These are phyloP conservation scores for Dactylonectria estremocensis DNA, from an alignment of 2,329 filamentous ascomycete species.

Conservation along the genomic window DNA sequence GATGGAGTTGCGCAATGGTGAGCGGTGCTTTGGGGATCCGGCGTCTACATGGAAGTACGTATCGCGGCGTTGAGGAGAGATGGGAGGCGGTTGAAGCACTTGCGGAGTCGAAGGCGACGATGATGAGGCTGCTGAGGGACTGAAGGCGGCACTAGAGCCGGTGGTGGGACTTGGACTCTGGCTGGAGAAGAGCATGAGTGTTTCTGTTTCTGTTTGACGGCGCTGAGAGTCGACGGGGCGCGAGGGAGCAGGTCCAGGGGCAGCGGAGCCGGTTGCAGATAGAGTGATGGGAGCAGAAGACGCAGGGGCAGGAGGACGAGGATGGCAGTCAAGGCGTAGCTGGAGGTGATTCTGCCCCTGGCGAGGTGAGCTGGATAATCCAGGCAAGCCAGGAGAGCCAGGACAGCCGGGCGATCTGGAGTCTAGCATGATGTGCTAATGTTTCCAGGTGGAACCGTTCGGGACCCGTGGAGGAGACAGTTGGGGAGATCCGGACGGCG, in stretches of 20 bases:
- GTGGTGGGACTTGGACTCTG: conserved; percentile 13
- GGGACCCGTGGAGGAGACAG: conserved; percentile 31
- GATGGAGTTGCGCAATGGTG: conserved; percentile 51
- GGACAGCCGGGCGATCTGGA: conserved; percentile 9
- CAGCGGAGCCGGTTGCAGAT: conserved; percentile 30
- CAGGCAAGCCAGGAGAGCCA: conserved; percentile 6
- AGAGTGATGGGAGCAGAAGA: conserved; percentile 20
- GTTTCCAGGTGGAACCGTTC: conserved; percentile 40
- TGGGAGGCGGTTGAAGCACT: conserved; percentile 37
- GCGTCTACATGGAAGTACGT: conserved; percentile 46
- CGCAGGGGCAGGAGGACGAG: conserved; percentile 38
- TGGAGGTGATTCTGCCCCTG: conserved; percentile 45
- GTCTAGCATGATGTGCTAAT: conserved; percentile 49
- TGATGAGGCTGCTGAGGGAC: not conserved
- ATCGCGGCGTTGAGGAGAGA: conserved; percentile 43
- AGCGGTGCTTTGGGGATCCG: conserved; percentile 49
- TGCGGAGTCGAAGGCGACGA: conserved; percentile 26
- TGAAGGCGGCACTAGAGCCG: conserved; percentile 13
- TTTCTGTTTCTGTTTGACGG: conserved; percentile 17
- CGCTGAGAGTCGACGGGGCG: conserved; percentile 10
- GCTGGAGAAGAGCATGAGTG: conserved; percentile 11
- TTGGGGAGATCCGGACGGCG: conserved; percentile 32
- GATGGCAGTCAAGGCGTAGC: conserved; percentile 43
- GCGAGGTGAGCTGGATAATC: conserved; percentile 10
- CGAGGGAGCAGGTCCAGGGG: conserved; percentile 24